A percentile compares a stretch with the other conserved stretches of the same genome.
phyloP scores from a whole-genome alignment of 1,284 basidiomycete genomes.

The Tilletiaria anomala region DNA sequence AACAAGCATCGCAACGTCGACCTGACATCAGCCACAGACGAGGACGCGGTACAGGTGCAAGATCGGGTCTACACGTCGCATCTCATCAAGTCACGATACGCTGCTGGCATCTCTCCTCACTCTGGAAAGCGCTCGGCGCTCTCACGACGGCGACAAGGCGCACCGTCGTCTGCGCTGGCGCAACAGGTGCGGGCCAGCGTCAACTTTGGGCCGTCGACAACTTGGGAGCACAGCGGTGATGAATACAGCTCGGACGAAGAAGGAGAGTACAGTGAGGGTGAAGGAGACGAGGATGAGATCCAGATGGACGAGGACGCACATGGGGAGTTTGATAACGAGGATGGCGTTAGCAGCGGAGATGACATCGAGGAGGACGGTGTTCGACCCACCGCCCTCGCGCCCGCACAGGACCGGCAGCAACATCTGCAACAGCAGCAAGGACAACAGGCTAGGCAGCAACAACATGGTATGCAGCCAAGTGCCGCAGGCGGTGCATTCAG shows the following conservation, averaged over 20 bases:
- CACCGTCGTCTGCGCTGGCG: slow-evolving; percentile 7
- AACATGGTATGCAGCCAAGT: no score
- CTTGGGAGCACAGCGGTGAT: slow-evolving; percentile 35
- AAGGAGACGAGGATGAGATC: slow-evolving; percentile 13
- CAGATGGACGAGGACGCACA: slow-evolving; percentile 11
- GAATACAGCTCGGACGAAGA: slow-evolving; percentile 21
- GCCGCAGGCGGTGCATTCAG: slow-evolving; percentile 1
- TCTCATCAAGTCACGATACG: slow-evolving; percentile 29
- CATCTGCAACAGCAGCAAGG: no score
- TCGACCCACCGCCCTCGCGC: no score
- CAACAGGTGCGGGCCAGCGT: slow-evolving; percentile 25
- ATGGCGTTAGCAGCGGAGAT: slow-evolving; percentile 8
- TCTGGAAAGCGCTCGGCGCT: slow-evolving; percentile 37
- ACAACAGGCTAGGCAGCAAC: no score
- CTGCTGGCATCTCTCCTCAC: slow-evolving; percentile 18
- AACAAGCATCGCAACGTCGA: slow-evolving; percentile 98
- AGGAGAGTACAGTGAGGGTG: background rate
- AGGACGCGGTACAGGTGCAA: slow-evolving; percentile 34
- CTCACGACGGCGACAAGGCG: slow-evolving; percentile 24
- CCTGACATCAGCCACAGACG: slow-evolving; percentile 36
- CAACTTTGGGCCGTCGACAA: slow-evolving; percentile 29
- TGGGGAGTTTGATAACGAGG: slow-evolving; percentile 13
- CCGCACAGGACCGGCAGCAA: no score
- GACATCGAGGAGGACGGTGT: slow-evolving; percentile 13
- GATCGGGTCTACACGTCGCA: slow-evolving; percentile 19